These are phyloP conservation scores for Closterium sp. DNA, from an alignment of 139 green algal genomes.

Conservation along the genomic window DNA sequence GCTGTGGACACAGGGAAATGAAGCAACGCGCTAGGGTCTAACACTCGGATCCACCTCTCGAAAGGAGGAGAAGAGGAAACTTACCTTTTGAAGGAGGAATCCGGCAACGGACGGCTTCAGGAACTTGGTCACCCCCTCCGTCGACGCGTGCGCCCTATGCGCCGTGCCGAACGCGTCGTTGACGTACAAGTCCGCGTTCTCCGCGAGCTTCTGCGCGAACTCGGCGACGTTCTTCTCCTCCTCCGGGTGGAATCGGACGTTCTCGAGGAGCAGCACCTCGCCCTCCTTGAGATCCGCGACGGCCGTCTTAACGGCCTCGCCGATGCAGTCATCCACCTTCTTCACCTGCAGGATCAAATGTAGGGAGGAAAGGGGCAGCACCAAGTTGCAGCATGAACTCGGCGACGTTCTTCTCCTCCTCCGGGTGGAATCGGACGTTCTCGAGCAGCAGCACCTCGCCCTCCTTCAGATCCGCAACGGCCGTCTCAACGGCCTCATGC, in stretches of 20 bases:
- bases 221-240: constrained; percentile 93
- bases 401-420: no score
- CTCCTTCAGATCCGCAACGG: background rate
- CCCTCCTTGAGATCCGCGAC: constrained; percentile 74
- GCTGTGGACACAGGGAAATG: no score
- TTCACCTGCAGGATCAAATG: constrained; percentile 52
- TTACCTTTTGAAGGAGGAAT: constrained; percentile 86
- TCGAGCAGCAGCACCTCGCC: background rate
- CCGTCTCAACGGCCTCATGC: no score
- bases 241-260: constrained; percentile 63
- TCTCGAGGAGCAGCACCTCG: constrained; percentile 38
- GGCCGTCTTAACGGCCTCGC: constrained; percentile 68
- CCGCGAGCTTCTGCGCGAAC: constrained; percentile 93
- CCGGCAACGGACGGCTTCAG: constrained; percentile 62
- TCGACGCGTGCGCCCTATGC: constrained; percentile 95
- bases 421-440: background rate
- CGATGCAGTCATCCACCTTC: constrained; percentile 94
- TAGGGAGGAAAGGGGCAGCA: background rate
- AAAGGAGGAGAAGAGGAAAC: no score
- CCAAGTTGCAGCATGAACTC: background rate
- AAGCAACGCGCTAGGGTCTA: no score
- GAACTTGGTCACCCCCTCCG: constrained; percentile 89
- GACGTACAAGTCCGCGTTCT: constrained; percentile 88
- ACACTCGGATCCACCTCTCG: no score
- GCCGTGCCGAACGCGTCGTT: constrained; percentile 98